Evolutionary conservation across 768 basidiomycete species (phyloP), one percentile per base, ranked within the genome.

Genomic region (Strobilomyces confusus): DNA sequence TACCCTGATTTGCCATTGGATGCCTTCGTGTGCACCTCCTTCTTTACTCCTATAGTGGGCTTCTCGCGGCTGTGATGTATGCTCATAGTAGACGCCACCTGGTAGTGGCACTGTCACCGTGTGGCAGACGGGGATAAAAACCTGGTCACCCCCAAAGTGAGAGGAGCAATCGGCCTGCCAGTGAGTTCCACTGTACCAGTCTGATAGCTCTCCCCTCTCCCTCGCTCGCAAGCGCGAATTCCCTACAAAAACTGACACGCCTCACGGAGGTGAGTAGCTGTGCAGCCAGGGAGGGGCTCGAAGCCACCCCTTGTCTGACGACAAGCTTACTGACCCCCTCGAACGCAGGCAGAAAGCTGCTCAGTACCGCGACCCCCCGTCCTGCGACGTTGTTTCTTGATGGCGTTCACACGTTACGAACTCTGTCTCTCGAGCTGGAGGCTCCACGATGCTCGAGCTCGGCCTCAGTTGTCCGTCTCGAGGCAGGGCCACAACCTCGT

Each of bases 401-500:
- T 64, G 63, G 25, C 54, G 26, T 63, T 64, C n/a, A 57, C 63
- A 54, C 63, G 58, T 52, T 64, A 66, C 44, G 63, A 64, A 40
- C 61, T 66, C 15, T 56, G 54, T 47, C 54, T 50, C 17, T 54
- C 61, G 9, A 54, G 56, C 48, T 63, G 63, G 63, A 53, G 61
- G 38, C 51, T 63, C 52, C 56, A 63, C 38, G 61, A 54, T 41
- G 49, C 42, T 6, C 52, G 43, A 29, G 61, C 61, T 36, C 63
- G 58, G 41, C 63, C 64, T 9, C 63, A 63, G 46, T 56, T 64
- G 50, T 37, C 44, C 0, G 44, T 64, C 52, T 55, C 54, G 44
- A 66, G 44, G 52, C 64, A 61, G 58, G 29, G 45, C 49, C 58
- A 64, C 51, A 33, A 44, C 61, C 61, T 64, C 48, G 23, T 63